These are phyloP conservation scores for Sergeia podlipaevii DNA, from an alignment of 208 protist species.

Conservation along the genomic window DNA sequence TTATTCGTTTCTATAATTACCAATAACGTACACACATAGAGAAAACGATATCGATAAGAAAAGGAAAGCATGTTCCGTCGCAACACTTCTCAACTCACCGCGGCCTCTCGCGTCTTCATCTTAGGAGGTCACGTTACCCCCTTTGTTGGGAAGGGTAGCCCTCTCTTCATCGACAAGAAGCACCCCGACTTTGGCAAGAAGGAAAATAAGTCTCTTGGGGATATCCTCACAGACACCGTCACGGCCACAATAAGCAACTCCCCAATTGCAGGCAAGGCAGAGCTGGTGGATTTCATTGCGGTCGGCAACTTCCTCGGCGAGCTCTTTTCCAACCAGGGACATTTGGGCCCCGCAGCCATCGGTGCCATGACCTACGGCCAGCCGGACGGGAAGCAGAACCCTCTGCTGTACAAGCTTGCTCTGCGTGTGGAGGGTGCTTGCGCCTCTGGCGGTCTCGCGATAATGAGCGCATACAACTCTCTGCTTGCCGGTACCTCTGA, in stretches of 20 bases:
- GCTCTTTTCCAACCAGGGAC: slow-evolving; percentile 87
- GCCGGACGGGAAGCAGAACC: slow-evolving; percentile 17
- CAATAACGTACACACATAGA: not conserved
- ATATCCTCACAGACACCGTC: slow-evolving; percentile 58
- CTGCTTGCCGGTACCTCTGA: slow-evolving; percentile 63
- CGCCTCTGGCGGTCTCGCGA: slow-evolving; percentile 82
- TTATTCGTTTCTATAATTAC: not conserved
- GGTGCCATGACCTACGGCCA: slow-evolving; percentile 33
- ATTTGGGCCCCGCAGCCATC: slow-evolving; percentile 76
- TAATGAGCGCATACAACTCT: slow-evolving; percentile 49
- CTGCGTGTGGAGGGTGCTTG: slow-evolving; percentile 89
- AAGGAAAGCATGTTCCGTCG: slow-evolving; percentile 25
- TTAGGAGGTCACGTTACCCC: slow-evolving; percentile 82
- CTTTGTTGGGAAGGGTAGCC: slow-evolving; percentile 89
- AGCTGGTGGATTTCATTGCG: slow-evolving; percentile 62
- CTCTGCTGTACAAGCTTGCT: slow-evolving; percentile 67
- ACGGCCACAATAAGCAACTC: slow-evolving; percentile 53
- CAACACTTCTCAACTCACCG: slow-evolving; percentile 15
- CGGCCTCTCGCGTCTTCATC: slow-evolving; percentile 63
- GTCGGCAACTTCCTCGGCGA: slow-evolving; percentile 89
- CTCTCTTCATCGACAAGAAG: slow-evolving; percentile 90
- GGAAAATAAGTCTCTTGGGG: slow-evolving; percentile 78
- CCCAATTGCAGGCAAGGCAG: slow-evolving; percentile 36
- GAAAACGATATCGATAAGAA: slow-evolving; percentile 2
- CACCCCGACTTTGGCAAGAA: slow-evolving; percentile 90